Base-by-base conservation (phyloP, 176 grass and related monocot species). In the Musa acuminata region DNA sequence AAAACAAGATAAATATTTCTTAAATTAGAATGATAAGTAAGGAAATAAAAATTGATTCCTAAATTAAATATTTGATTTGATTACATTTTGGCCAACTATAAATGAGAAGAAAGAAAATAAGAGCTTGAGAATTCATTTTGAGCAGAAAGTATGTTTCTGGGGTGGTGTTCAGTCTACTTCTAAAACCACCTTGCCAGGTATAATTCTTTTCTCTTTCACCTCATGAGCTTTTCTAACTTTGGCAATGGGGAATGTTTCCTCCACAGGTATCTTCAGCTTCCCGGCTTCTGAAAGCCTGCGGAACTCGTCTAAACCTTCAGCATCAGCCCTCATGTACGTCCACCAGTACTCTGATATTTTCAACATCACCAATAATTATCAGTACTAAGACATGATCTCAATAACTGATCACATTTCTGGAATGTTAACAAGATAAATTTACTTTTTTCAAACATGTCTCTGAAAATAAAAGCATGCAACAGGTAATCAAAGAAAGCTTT, bases 281-380 rank as follows among this genome's bases (percentile, higher is more conserved):
- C 94, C 88, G 49, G 83, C 68, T 77, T 80, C 82, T 22, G 82
- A 84, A 75, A 98, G 58, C 78, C 80, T 89, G 24, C 82, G 84
- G 72, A 98, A 87, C 79, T 91, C 90, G 59, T 98, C 75, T 76
- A 98, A 82, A 53, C 94, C 94, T 82, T 98, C 94, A 60, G 75
- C 69, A 65, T 98, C 94, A 80, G 90, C 90, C 84, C 94, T 87
- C 94, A 98, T 98, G 82, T 91, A 98, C 62, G 94, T 98, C 94
- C 94, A 98, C 49, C 68, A 90, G 87, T 98, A 98, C 22, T 84
- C 94, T 98, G 84, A 29, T 24, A 24, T 24, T 24, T 24, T 13
- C 57, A 67, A 71, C 48, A 75, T 71, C 77, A 77, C 35, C 35
- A 75, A 70, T 76, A 69, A 24, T 8, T 0, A 11, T 60, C 68